Evolutionary conservation across 2,329 filamentous ascomycete species (phyloP).

Genomic region (Aspergillus sp.): DNA sequence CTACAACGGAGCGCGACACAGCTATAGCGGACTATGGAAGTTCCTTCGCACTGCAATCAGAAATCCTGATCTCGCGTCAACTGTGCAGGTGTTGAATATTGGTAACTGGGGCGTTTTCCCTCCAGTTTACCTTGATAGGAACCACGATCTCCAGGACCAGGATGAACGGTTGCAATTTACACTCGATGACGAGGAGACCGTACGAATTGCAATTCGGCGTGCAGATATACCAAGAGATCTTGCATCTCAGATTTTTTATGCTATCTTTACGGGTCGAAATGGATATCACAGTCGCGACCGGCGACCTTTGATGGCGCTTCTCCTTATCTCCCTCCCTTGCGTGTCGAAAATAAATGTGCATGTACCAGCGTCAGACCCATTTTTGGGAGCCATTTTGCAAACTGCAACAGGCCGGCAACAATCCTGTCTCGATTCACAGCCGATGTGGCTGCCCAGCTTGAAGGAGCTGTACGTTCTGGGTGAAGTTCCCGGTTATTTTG

Average conservation of each 20-base stretch:
- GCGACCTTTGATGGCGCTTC: slow-evolving; percentile 11
- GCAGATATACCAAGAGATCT: background rate
- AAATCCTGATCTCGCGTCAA: background rate
- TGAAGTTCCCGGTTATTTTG: background rate
- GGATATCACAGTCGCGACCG: background rate
- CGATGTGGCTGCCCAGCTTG: background rate
- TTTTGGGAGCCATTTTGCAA: background rate
- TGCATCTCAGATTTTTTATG: background rate
- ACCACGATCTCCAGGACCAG: background rate
- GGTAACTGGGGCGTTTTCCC: slow-evolving; percentile 7
- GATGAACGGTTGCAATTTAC: background rate
- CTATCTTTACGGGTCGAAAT: background rate
- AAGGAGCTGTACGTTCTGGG: background rate
- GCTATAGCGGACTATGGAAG: slow-evolving; percentile 3
- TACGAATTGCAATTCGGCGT: background rate
- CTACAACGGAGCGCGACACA: slow-evolving; percentile 5
- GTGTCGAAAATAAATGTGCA: slow-evolving; percentile 6
- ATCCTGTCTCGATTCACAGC: too few relatives aligned
- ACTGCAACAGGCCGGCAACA: background rate
- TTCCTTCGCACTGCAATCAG: background rate
- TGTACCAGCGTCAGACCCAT: slow-evolving; percentile 1
- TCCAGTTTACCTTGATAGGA: background rate
- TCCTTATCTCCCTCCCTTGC: slow-evolving; percentile 1
- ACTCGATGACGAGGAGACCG: background rate
- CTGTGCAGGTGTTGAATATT: slow-evolving; percentile 1